phyloP scores from a whole-genome alignment of 208 protist genomes.

The Strigomonas culicis region DNA sequence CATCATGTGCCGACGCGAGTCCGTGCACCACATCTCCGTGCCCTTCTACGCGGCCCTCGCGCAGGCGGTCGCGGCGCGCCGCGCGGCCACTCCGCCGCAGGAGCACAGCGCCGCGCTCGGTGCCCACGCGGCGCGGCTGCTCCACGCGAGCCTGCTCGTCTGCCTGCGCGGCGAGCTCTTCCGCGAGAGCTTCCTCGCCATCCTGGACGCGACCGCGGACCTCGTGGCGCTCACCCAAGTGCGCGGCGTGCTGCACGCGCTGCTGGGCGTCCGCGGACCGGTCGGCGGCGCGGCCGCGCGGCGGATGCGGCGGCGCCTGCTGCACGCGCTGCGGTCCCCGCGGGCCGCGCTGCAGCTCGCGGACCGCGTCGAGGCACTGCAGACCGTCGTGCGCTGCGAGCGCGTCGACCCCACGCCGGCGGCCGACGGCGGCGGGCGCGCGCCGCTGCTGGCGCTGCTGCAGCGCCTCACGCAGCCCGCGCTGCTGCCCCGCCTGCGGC shows the following conservation, averaged over 20 bases:
- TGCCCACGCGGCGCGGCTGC: conserved; percentile 24
- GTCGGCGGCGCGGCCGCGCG: conserved; percentile 15
- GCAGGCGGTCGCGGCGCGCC: conserved; percentile 16
- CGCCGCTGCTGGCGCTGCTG: conserved; percentile 17
- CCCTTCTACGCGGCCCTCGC: conserved; percentile 39
- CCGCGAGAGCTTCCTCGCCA: conserved; percentile 2
- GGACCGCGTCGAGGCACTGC: conserved; percentile 10
- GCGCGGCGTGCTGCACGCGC: conserved; percentile 20
- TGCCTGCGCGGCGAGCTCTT: conserved; percentile 39
- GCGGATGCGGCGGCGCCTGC: conserved; percentile 22
- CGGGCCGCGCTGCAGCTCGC: not conserved
- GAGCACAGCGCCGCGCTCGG: conserved; percentile 14
- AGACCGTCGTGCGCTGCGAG: conserved; percentile 13
- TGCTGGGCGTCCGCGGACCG: conserved; percentile 24
- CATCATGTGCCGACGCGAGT: conserved; percentile 61
- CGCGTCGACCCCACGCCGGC: not conserved
- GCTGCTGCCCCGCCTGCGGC: conserved; percentile 10
- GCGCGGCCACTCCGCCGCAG: not conserved
- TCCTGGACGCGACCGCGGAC: conserved; percentile 28
- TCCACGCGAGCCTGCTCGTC: conserved; percentile 38
- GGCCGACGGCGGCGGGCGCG: conserved; percentile 14
- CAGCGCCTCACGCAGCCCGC: not conserved
- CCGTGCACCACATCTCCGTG: conserved; percentile 61
- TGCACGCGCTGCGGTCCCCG: conserved; percentile 10
- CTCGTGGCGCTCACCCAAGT: conserved; percentile 28